phyloP scores from a whole-genome alignment of 2,329 filamentous ascomycete genomes.

The Rachicladosporium sp. region DNA sequence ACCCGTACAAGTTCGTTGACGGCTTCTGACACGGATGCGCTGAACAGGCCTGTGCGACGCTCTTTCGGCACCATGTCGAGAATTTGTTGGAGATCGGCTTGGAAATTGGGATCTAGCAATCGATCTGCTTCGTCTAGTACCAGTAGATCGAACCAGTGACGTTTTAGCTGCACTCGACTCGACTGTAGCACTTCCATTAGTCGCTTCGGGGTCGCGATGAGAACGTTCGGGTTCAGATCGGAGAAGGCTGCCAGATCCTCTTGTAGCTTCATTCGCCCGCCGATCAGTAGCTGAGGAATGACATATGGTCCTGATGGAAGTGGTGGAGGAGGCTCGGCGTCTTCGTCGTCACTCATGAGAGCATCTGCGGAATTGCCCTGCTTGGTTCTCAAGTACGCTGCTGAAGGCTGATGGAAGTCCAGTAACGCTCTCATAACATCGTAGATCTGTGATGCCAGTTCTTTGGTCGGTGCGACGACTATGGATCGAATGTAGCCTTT shows the following conservation, averaged over 20 bases:
- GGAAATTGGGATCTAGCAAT: conserved; percentile 85
- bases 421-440: conserved; percentile 65
- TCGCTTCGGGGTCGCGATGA: conserved; percentile 83
- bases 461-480: conserved; percentile 82
- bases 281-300: conserved; percentile 77
- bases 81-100: conserved; percentile 78
- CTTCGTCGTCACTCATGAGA: conserved; percentile 31
- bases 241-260: conserved; percentile 82
- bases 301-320: conserved; percentile 35
- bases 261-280: conserved; percentile 66
- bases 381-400: conserved; percentile 49
- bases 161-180: conserved; percentile 32
- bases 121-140: conserved; percentile 92
- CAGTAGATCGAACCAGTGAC: conserved; percentile 61
- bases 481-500: conserved; percentile 84
- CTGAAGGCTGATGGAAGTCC: conserved; percentile 70
- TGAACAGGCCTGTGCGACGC: conserved; percentile 83
- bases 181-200: conserved; percentile 80
- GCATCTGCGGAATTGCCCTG: conserved; percentile 6
- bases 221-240: conserved; percentile 70
- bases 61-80: conserved; percentile 80
- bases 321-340: conserved; percentile 26
- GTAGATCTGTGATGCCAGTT: conserved; percentile 84
- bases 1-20: conserved; percentile 87
- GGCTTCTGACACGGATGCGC: conserved; percentile 89